These are phyloP conservation scores for Neocucurbitaria cava DNA, from an alignment of 2,329 filamentous ascomycete species.

Conservation along the genomic window DNA sequence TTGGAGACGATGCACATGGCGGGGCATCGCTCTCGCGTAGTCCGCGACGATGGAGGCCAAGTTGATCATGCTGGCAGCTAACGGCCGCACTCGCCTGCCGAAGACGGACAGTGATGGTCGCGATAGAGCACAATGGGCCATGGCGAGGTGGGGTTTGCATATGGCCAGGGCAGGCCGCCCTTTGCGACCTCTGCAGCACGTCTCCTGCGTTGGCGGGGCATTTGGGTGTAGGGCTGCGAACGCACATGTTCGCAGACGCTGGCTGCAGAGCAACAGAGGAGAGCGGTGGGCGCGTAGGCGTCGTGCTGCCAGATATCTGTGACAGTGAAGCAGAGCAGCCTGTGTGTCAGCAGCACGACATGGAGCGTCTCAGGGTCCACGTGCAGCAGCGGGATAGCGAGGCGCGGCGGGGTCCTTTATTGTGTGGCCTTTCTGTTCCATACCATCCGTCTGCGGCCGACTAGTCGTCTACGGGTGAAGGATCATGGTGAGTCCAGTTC, in stretches of 20 bases:
- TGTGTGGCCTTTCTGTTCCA: conserved; percentile 9
- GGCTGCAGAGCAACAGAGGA: conserved; percentile 7
- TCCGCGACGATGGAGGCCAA: not conserved
- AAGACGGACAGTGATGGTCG: not conserved
- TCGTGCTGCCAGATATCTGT: no score
- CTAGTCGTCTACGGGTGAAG: no score
- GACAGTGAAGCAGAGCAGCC: no score
- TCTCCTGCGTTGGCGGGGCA: conserved; percentile 1
- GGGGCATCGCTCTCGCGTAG: conserved; percentile 8
- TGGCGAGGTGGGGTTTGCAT: conserved; percentile 35
- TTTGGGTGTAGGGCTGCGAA: conserved; percentile 20
- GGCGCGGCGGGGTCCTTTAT: conserved; percentile 17
- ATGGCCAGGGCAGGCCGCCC: conserved; percentile 29
- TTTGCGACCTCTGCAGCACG: conserved; percentile 27
- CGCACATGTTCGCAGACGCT: conserved; percentile 26
- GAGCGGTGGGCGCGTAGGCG: not conserved
- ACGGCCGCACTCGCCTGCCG: not conserved
- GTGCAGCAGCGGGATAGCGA: conserved; percentile 24
- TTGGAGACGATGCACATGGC: conserved; percentile 3
- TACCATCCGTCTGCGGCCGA: no score
- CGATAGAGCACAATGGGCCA: conserved; percentile 20
- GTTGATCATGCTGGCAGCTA: conserved; percentile 2
- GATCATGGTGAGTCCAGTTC: conserved; percentile 11
- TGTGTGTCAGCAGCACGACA: not conserved
- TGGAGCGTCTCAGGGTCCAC: conserved; percentile 24